phyloP scores from a whole-genome alignment of 192 early-diverging fungal genomes.

The Umbelopsis sp. region DNA sequence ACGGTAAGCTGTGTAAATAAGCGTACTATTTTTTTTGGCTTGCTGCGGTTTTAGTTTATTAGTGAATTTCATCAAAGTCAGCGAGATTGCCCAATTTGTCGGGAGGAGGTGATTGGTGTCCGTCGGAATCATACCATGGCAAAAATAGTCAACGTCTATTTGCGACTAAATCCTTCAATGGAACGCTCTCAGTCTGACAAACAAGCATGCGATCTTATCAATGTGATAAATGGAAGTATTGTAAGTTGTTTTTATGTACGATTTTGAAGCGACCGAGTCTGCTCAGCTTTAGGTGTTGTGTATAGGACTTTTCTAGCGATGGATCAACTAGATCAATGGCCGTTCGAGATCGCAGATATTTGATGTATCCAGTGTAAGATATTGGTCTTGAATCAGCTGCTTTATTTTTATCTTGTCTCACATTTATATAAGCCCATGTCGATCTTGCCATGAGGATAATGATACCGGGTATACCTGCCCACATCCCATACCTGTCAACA shows the following conservation, averaged over 20 bases:
- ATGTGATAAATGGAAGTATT: background rate
- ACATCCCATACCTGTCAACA: background rate
- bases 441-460: background rate
- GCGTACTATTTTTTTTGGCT: background rate
- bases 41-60: no score
- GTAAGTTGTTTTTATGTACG: background rate
- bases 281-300: background rate
- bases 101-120: background rate
- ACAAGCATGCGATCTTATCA: background rate
- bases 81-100: constrained; percentile 10
- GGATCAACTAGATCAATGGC: background rate
- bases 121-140: constrained; percentile 8
- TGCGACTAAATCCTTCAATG: background rate
- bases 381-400: background rate
- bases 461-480: background rate
- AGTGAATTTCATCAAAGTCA: background rate
- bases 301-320: background rate
- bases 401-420: background rate
- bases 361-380: constrained; percentile 5
- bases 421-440: background rate
- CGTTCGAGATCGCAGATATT: background rate
- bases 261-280: background rate
- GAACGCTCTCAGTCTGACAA: background rate
- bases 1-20: background rate
- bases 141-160: constrained; percentile 2